Conservation (phyloP, 306 rosid genomes). For the Lathyrus sativus region DNA sequence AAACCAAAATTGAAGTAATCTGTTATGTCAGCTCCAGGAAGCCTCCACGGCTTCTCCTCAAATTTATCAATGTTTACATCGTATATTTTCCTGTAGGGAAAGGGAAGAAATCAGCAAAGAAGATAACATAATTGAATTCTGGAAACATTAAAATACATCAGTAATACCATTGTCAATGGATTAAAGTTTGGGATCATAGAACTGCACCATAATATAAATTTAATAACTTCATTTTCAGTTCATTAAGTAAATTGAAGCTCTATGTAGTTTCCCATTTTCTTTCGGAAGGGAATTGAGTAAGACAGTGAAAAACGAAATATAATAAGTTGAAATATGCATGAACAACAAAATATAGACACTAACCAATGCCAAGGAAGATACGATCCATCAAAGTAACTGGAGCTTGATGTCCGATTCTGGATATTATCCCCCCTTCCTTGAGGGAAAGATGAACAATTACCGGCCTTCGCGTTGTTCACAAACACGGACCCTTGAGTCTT, state of each 20-base stretch:
- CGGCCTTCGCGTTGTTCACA: slow-evolving; percentile 43
- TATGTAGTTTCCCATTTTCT: background rate
- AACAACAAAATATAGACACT: slow-evolving; percentile 34
- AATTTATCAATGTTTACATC: slow-evolving; percentile 58
- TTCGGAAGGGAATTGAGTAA: background rate
- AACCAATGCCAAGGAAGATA: slow-evolving; percentile 72
- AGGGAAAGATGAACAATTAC: slow-evolving; percentile 38
- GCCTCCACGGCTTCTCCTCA: slow-evolving; percentile 65
- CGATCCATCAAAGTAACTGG: slow-evolving; percentile 42
- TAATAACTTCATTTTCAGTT: background rate
- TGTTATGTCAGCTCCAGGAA: slow-evolving; percentile 57
- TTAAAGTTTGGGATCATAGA: slow-evolving; percentile 3
- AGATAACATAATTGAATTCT: slow-evolving; percentile 13
- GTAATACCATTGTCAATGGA: slow-evolving; percentile 10
- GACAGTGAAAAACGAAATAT: background rate
- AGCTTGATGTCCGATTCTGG: slow-evolving; percentile 37
- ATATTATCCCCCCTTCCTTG: slow-evolving; percentile 38
- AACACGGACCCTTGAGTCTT: slow-evolving; percentile 44
- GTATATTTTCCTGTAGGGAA: slow-evolving; percentile 54
- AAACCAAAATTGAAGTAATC: slow-evolving; percentile 77
- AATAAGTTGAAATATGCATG: background rate
- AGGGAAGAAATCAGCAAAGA: slow-evolving; percentile 18
- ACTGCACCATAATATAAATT: slow-evolving; percentile 8
- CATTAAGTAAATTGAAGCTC: background rate
- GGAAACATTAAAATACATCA: background rate